Base-by-base conservation (phyloP, 2,329 filamentous ascomycete species). In the Ustilaginoidea virens region DNA sequence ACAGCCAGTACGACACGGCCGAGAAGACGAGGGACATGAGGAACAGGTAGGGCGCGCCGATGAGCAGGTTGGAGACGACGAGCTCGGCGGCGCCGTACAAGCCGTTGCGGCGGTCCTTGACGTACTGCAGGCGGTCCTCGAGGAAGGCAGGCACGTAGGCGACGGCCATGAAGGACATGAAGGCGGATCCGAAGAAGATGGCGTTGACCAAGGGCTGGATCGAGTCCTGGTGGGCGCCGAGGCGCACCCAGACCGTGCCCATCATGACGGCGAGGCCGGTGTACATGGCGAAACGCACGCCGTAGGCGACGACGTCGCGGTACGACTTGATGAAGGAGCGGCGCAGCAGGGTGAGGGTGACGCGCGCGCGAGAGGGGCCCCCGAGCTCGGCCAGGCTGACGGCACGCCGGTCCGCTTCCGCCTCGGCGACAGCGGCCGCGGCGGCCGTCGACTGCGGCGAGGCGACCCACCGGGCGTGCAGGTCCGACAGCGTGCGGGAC, bases 131-230 rank as follows among this genome's bases (percentile, higher is more conserved):
- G 15, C 34, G 67, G 48, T 92, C 81, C 46, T 92, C 83, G 23
- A 92, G 67, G 49, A 77, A 90, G 0, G 80, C 69, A 0, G 83
- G 83, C 3, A 90, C 79, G 48, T 92, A 92, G 1, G 83, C 83
- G 1, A 92, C 74, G 0, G 76, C 75, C 76, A 82, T 81, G 54
- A 82, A 81, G 23, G 71, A 77, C 71, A 81, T 80, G 52, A 82
- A 81, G 2, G 76, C 77, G 0, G 66, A 70, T 11, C 76, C 73
- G 42, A 79, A 80, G 60, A 79, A 78, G 29, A 92, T 79, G 27
- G 80, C 79, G 47, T 92, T 92, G 50, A 74, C 82, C 42, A 81
- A 80, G 0, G 81, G 73, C 42, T 82, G 76, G 40, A 92, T 87
- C 33, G 78, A 77, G 32, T 64, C 58, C 46, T 92, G 82, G 0